Conservation (phyloP, 495 filamentous ascomycete genomes). For the Aspergillus saccharolyticus region DNA sequence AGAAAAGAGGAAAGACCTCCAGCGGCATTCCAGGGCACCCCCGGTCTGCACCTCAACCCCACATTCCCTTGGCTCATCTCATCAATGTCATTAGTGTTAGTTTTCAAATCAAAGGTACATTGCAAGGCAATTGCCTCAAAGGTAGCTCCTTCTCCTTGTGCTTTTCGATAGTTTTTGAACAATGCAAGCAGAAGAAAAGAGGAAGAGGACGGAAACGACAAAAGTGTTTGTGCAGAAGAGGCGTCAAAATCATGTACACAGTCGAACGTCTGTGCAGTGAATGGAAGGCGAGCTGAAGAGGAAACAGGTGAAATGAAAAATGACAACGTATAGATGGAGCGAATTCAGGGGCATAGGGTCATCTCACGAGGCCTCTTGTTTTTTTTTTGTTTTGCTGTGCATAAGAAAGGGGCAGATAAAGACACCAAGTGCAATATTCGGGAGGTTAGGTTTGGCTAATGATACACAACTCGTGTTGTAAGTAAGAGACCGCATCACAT, state of each 20-base stretch:
- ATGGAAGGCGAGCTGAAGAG: slow-evolving; percentile 1
- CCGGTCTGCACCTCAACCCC: no score
- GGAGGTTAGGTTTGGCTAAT: slow-evolving; percentile 10
- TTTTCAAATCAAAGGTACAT: no score
- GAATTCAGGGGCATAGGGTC: slow-evolving; percentile 19
- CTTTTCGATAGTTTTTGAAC: no score
- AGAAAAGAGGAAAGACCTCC: no score
- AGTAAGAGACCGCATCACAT: slow-evolving; percentile 9
- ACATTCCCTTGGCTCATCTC: no score
- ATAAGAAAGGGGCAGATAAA: background rate
- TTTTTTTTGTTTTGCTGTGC: background rate
- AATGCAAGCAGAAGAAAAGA: no score
- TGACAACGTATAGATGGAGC: background rate
- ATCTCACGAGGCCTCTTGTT: slow-evolving; percentile 20
- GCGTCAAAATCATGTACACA: background rate
- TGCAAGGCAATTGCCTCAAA: no score
- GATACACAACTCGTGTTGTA: slow-evolving; percentile 15
- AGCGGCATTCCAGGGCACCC: no score
- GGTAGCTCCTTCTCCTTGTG: no score
- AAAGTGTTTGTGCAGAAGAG: no score
- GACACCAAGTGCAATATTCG: slow-evolving; percentile 5
- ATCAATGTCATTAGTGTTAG: no score
- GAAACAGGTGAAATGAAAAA: slow-evolving; percentile 3
- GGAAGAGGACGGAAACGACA: background rate
- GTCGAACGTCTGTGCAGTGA: background rate